Evolutionary conservation across 1,284 basidiomycete genomes (phyloP), one percentile per base, ranked within the genome.

Genomic region (Paramarasmius palmivorus): DNA sequence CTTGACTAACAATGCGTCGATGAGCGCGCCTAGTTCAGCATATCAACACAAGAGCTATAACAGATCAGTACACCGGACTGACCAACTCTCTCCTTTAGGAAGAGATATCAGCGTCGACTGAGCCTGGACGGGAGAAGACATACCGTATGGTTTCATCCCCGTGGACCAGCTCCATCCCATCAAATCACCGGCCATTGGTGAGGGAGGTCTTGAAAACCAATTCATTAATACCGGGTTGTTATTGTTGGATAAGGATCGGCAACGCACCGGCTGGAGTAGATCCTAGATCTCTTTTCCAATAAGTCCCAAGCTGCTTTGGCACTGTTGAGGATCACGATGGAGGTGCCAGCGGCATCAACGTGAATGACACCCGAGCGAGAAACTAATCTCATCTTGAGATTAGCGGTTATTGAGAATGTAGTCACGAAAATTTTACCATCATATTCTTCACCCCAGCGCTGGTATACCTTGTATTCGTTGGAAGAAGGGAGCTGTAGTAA

Each of bases 401-500:
- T 22, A 40, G 12, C 19, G 19, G 39, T n/a, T 15, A 17, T 9
- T 17, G 19, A 40, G 12, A 9, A 14, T 4, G 39, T 4, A 14
- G 17, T 7, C 12, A n/a, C 20, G 47, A 0, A 17, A 6, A 9
- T 12, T 7, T 14, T 50, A 51, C n/a, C 9, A 59, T 56, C 56
- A 39, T 57, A 59, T 23, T 42, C 49, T 41, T 59, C 57, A 2
- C 53, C 54, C 58, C 58, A 59, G 5, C 53, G 49, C 10, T 53
- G 44, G 25, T 57, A 59, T 3, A 51, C 55, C 50, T 57, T 49
- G 53, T 56, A 57, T 10, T 52, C 55, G 26, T 49, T 49, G 29
- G 17, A 41, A 12, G 51, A 48, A 6, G 58, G 58, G 14, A 59
- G 50, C 20, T 59, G 56, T 17, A 59, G 15, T 45, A 56, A 40